These are phyloP conservation scores for Fagopyrum esculentum DNA, from an alignment of 148 eudicot genomes.

Conservation along the genomic window DNA sequence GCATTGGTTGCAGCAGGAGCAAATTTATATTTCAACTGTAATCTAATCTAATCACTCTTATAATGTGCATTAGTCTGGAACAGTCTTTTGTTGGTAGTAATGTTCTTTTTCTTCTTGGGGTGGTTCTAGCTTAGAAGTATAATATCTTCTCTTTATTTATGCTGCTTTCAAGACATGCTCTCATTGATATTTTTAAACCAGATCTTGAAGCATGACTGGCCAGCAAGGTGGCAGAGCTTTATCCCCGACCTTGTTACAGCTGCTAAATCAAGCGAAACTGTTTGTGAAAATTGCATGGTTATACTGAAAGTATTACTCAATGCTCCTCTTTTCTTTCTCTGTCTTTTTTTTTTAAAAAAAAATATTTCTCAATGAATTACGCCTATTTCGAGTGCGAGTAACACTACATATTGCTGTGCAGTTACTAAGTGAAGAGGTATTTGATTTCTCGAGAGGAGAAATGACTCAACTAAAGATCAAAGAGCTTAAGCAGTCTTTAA, in stretches of 20 bases:
- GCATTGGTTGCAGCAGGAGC: background rate
- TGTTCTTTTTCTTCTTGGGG: background rate
- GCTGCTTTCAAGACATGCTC: background rate
- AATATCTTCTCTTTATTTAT: background rate
- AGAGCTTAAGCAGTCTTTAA: slow-evolving; percentile 89
- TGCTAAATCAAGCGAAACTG: slow-evolving; percentile 93
- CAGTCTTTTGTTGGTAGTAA: background rate
- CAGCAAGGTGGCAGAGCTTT: slow-evolving; percentile 86
- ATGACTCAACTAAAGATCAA: slow-evolving; percentile 98
- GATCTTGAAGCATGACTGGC: slow-evolving; percentile 99
- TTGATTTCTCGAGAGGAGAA: slow-evolving; percentile 99
- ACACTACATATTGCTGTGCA: slow-evolving; percentile 21
- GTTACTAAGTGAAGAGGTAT: slow-evolving; percentile 96
- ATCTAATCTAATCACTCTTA: background rate
- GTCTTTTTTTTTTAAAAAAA: no score
- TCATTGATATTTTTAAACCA: slow-evolving; percentile 14
- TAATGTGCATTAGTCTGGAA: background rate
- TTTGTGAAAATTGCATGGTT: slow-evolving; percentile 98
- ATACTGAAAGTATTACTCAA: slow-evolving; percentile 60
- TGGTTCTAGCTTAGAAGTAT: background rate
- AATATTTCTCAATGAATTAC: background rate
- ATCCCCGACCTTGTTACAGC: slow-evolving; percentile 94
- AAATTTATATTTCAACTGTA: background rate
- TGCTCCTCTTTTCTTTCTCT: background rate
- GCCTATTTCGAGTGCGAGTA: slow-evolving; percentile 11